Conservation (phyloP, 2,329 filamentous ascomycete species). For the Rhynchosporium agropyri region DNA sequence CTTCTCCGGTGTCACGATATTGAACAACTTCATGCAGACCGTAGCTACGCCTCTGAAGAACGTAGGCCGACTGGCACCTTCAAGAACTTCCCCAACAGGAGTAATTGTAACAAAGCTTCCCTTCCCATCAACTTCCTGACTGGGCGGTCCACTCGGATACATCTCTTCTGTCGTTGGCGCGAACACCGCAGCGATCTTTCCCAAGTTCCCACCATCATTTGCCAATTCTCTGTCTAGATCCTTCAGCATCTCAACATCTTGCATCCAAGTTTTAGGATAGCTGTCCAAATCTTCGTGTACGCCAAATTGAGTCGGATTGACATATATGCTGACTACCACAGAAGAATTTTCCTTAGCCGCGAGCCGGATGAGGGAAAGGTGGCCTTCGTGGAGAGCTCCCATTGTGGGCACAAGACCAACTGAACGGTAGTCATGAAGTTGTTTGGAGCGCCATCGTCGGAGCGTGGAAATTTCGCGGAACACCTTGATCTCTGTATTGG, state of each 20-base stretch:
- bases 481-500: slow-evolving; percentile 64
- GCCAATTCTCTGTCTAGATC: slow-evolving; percentile 73
- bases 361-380: slow-evolving; percentile 80
- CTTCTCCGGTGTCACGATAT: slow-evolving; percentile 74
- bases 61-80: slow-evolving; percentile 83
- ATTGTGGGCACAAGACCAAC: slow-evolving; percentile 95
- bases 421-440: slow-evolving; percentile 67
- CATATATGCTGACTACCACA: slow-evolving; percentile 89
- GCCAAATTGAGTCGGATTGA: slow-evolving; percentile 97
- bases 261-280: slow-evolving; percentile 88
- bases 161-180: slow-evolving; percentile 81
- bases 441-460: slow-evolving; percentile 68
- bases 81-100: slow-evolving; percentile 77
- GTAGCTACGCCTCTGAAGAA: slow-evolving; percentile 98
- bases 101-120: slow-evolving; percentile 93
- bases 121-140: slow-evolving; percentile 70
- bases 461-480: slow-evolving; percentile 76
- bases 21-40: slow-evolving; percentile 92
- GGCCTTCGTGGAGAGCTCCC: slow-evolving; percentile 93
- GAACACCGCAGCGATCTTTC: slow-evolving; percentile 80
- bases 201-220: slow-evolving; percentile 57
- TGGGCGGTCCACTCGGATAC: slow-evolving; percentile 78
- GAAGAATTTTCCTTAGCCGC: slow-evolving; percentile 83
- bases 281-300: slow-evolving; percentile 82
- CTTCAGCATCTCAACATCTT: slow-evolving; percentile 69